These are phyloP conservation scores for Cryoendolithus antarcticus DNA, from an alignment of 2,329 filamentous ascomycete species.

Conservation along the genomic window DNA sequence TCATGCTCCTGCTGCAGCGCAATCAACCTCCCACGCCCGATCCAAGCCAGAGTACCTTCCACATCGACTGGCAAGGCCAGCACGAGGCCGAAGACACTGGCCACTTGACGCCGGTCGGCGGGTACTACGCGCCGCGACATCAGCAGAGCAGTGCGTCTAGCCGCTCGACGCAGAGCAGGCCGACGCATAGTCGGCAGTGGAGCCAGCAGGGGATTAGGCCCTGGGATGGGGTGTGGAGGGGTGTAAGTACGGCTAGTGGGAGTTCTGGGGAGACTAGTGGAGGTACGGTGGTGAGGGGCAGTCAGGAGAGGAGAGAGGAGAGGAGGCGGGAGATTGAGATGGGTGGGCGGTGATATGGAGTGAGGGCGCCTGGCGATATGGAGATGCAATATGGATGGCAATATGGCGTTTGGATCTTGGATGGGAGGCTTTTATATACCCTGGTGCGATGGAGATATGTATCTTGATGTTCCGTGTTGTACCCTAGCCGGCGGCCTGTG, in stretches of 20 bases:
- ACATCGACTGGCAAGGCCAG: slow-evolving; percentile 9
- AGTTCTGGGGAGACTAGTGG: slow-evolving; percentile 15
- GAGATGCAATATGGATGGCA: too few relatives aligned
- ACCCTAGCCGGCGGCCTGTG: too few relatives aligned
- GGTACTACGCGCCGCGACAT: slow-evolving; percentile 16
- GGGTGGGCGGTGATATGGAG: slow-evolving; percentile 9
- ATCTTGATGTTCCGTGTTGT: too few relatives aligned
- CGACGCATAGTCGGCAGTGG: slow-evolving; percentile 10
- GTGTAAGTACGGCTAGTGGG: slow-evolving; percentile 2
- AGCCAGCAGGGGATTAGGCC: slow-evolving; percentile 13
- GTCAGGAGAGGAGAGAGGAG: slow-evolving; percentile 20
- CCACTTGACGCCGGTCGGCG: slow-evolving; percentile 2
- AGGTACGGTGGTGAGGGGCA: slow-evolving; percentile 22
- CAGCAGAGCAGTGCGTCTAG: slow-evolving; percentile 1
- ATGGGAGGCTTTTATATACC: too few relatives aligned
- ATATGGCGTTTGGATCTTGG: too few relatives aligned
- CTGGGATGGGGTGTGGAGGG: slow-evolving; percentile 22
- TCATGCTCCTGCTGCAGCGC: slow-evolving; percentile 29
- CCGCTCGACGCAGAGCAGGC: slow-evolving; percentile 1
- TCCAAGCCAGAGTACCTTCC: slow-evolving; percentile 13
- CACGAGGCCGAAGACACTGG: slow-evolving; percentile 1
- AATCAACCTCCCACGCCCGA: slow-evolving; percentile 19
- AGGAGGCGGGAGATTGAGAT: slow-evolving; percentile 30
- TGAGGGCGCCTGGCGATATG: too few relatives aligned
- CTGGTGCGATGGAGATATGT: too few relatives aligned